Evolutionary conservation across 352 stramenopile genomes (phyloP).

Genomic region (Phytophthora pluvialis): DNA sequence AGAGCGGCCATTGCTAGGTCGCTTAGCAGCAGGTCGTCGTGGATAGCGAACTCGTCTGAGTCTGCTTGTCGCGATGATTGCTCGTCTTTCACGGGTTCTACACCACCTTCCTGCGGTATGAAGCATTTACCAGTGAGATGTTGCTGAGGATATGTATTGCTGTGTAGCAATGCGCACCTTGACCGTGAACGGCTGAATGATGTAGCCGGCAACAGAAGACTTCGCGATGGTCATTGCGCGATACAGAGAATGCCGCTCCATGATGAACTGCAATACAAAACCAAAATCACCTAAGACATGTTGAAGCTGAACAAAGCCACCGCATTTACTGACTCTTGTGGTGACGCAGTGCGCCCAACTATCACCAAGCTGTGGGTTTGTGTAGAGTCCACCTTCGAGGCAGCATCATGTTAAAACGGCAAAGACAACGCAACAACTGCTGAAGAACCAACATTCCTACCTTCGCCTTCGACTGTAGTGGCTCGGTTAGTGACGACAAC

Average conservation of each 20-base stretch:
- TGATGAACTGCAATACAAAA: constrained; percentile 52
- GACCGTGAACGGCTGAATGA: constrained; percentile 72
- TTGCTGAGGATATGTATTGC: not conserved
- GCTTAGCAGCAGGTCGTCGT: constrained; percentile 59
- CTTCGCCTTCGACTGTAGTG: constrained; percentile 44
- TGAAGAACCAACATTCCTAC: constrained; percentile 10
- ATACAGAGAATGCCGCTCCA: constrained; percentile 61
- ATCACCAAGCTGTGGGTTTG: constrained; percentile 67
- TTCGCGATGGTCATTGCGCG: constrained; percentile 71
- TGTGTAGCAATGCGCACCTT: constrained; percentile 41
- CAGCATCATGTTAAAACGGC: constrained; percentile 12
- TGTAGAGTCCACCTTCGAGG: constrained; percentile 54
- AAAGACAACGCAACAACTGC: not conserved
- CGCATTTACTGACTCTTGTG: constrained; percentile 41
- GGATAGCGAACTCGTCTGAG: constrained; percentile 44
- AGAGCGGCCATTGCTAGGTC: constrained; percentile 52
- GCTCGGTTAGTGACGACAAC: constrained; percentile 74
- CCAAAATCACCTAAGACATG: constrained; percentile 12
- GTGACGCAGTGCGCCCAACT: constrained; percentile 78
- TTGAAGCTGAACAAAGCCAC: constrained; percentile 12
- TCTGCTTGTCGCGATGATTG: constrained; percentile 16
- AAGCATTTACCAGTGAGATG: constrained; percentile 4
- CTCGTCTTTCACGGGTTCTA: constrained; percentile 44
- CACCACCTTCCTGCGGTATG: constrained; percentile 45
- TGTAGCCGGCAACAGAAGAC: constrained; percentile 56